Percentiles rank a stretch among this genome's conserved stretches.
Conservation (phyloP, 139 green algal species). For the Auxenochlorella protothecoides region DNA sequence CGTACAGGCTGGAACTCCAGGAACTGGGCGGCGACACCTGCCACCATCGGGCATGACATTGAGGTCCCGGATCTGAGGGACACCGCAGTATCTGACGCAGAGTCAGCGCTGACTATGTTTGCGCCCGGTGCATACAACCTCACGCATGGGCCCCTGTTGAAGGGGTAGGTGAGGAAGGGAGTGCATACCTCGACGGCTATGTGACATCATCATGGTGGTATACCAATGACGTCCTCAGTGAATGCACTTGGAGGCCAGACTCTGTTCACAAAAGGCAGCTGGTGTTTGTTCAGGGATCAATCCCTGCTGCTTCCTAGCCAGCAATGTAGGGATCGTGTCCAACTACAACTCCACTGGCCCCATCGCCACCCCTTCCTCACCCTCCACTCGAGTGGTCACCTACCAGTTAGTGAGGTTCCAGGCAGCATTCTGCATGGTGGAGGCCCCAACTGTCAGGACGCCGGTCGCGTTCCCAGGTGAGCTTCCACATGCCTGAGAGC, state of each 20-base stretch:
- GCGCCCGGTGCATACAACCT: slow-evolving; percentile 50
- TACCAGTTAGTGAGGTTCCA: slow-evolving; percentile 15
- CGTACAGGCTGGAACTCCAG: too few relatives aligned
- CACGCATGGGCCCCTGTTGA: slow-evolving; percentile 52
- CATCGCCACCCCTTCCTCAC: too few relatives aligned
- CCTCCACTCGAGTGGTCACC: neutral
- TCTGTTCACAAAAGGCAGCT: neutral
- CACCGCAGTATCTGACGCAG: too few relatives aligned
- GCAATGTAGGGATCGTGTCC: too few relatives aligned
- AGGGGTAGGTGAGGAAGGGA: slow-evolving; percentile 5
- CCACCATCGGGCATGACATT: too few relatives aligned
- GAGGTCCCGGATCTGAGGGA: too few relatives aligned
- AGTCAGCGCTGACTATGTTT: slow-evolving; percentile 4
- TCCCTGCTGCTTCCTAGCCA: neutral
- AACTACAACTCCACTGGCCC: too few relatives aligned
- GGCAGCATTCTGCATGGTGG: slow-evolving; percentile 11
- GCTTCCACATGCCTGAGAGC: slow-evolving; percentile 41
- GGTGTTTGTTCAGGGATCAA: neutral
- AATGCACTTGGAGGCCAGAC: too few relatives aligned
- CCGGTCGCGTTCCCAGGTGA: slow-evolving; percentile 26
- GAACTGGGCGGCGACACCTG: too few relatives aligned
- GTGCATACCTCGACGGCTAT: neutral
- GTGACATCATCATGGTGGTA: too few relatives aligned
- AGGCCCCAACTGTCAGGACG: slow-evolving; percentile 43
- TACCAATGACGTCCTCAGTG: too few relatives aligned